Percentiles rank a stretch among this genome's conserved stretches.
Evolutionary conservation across 768 basidiomycete genomes (phyloP).

Genomic region (Antrodiella citrinella): DNA sequence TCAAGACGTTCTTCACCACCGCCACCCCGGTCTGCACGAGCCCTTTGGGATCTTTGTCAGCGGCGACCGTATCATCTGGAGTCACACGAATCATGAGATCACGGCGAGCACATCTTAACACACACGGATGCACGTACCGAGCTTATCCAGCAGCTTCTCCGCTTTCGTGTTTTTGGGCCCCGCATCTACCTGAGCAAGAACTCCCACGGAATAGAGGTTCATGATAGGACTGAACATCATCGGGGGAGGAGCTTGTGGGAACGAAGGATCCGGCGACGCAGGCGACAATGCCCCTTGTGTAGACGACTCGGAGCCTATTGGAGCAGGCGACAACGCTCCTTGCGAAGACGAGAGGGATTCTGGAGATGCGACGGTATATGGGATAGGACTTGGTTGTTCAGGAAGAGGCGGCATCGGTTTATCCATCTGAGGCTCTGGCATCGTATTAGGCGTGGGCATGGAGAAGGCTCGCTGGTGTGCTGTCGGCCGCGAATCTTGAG

Average conservation of each 20-base stretch:
- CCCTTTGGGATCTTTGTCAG: neutral
- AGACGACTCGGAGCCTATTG: too few relatives aligned
- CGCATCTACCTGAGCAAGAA: neutral
- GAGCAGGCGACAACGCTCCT: neutral
- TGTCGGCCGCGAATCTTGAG: too few relatives aligned
- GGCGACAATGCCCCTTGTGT: too few relatives aligned
- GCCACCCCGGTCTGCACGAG: neutral
- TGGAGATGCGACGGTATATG: neutral
- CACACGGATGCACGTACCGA: neutral
- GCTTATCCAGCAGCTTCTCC: neutral
- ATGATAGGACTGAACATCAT: neutral
- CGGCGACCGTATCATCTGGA: neutral
- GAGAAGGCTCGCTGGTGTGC: too few relatives aligned
- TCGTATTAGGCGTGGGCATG: too few relatives aligned
- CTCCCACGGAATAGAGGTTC: neutral
- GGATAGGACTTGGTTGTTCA: neutral
- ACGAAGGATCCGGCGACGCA: neutral
- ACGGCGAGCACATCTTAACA: too few relatives aligned
- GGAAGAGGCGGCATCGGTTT: neutral
- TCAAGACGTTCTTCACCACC: slow-evolving; percentile 4
- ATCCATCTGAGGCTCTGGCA: too few relatives aligned
- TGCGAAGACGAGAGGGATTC: neutral
- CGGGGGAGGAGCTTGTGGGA: neutral
- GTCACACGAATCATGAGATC: too few relatives aligned
- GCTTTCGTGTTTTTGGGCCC: neutral